Evolutionary conservation across 192 early-diverging fungal species (phyloP).

Genomic region (Phycomyces blakesleeanus): DNA sequence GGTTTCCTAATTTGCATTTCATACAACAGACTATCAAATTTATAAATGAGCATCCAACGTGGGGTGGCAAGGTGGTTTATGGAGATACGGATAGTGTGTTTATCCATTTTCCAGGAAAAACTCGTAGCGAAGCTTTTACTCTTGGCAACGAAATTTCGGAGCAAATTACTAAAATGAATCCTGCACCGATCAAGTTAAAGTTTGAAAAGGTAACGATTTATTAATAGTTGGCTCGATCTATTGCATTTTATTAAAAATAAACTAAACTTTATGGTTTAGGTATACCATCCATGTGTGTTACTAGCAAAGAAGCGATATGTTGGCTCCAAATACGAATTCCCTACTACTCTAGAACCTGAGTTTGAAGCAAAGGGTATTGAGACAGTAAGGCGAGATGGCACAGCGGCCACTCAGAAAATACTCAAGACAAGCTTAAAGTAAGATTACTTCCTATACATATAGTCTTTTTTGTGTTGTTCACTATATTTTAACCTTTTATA

Average conservation of each 20-base stretch:
- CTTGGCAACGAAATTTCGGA: conserved; percentile 80
- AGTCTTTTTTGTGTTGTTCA: conserved; percentile 9
- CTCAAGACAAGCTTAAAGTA: conserved; percentile 74
- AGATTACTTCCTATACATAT: conserved; percentile 10
- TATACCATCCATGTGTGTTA: conserved; percentile 85
- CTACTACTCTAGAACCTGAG: conserved; percentile 58
- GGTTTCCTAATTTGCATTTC: background rate
- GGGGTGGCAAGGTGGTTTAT: conserved; percentile 85
- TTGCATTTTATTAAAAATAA: background rate
- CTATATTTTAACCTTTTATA: conserved; percentile 14
- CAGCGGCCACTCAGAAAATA: conserved; percentile 71
- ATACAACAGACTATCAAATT: conserved; percentile 46
- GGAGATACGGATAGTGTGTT: conserved; percentile 96
- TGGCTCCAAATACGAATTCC: conserved; percentile 76
- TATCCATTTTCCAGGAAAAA: conserved; percentile 66
- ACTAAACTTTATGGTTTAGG: conserved; percentile 27
- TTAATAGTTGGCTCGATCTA: too few relatives aligned
- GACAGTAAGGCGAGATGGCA: conserved; percentile 88
- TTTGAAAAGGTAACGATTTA: conserved; percentile 75
- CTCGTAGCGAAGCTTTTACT: conserved; percentile 70
- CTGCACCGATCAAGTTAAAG: conserved; percentile 83
- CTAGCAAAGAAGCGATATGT: conserved; percentile 94
- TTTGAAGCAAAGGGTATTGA: conserved; percentile 98
- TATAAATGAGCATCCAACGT: conserved; percentile 56
- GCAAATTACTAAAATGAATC: conserved; percentile 69